Evolutionary conservation across 805 yeast genomes (phyloP).

Genomic region (Saccharomycopsis babjevae): DNA sequence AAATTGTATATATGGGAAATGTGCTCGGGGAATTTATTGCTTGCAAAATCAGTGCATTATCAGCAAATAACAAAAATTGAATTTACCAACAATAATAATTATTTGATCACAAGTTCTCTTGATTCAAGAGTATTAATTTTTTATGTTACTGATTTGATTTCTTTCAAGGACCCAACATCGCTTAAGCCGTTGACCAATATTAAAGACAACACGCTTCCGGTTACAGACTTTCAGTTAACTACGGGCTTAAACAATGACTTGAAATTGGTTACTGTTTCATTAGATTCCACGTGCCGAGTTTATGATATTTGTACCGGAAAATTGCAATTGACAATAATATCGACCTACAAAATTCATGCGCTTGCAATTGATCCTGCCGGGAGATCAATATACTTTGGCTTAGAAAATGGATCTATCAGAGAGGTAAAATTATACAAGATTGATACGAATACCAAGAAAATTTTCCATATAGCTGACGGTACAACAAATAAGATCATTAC

Average conservation of each 20-base stretch:
- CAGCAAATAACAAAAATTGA: constrained; percentile 56
- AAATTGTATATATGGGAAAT: constrained; percentile 79
- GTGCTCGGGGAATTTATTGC: constrained; percentile 59
- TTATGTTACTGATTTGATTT: constrained; percentile 50
- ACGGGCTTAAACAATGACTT: constrained; percentile 49
- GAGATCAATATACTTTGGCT: constrained; percentile 63
- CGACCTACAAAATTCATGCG: constrained; percentile 45
- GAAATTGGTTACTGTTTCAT: constrained; percentile 57
- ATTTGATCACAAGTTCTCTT: constrained; percentile 62
- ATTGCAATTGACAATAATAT: constrained; percentile 62
- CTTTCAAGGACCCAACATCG: constrained; percentile 25
- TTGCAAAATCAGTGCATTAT: constrained; percentile 68
- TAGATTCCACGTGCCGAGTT: constrained; percentile 65
- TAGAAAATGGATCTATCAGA: constrained; percentile 51
- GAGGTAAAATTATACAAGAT: constrained; percentile 40
- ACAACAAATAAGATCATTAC: constrained; percentile 36
- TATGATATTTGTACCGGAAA: constrained; percentile 42
- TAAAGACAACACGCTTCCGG: constrained; percentile 47
- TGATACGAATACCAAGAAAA: constrained; percentile 17
- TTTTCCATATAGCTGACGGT: constrained; percentile 21
- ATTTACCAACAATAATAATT: constrained; percentile 53
- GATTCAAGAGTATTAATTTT: constrained; percentile 76
- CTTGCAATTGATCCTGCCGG: constrained; percentile 70
- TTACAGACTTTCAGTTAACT: constrained; percentile 33
- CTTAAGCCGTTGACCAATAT: constrained; percentile 50